Evolutionary conservation across 768 basidiomycete species (phyloP).

Genomic region (Podaxis pistillaris): DNA sequence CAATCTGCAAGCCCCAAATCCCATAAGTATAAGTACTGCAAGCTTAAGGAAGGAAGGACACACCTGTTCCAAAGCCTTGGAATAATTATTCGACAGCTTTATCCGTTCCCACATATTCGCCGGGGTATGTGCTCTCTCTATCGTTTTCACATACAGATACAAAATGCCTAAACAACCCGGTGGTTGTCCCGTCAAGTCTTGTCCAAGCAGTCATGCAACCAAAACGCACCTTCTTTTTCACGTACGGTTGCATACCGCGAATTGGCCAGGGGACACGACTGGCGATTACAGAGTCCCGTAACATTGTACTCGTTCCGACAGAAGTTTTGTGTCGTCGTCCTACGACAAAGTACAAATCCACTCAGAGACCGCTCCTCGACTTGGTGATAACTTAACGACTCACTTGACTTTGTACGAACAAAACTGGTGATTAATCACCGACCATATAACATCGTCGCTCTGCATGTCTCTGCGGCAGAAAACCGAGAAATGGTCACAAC

Average conservation of each 20-base stretch:
- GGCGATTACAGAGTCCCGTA: constrained; percentile 91
- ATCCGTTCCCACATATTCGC: constrained; percentile 98
- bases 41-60: constrained; percentile 17
- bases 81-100: constrained; percentile 89
- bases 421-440: constrained; percentile 89
- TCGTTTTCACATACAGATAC: constrained; percentile 96
- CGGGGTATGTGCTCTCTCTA: constrained; percentile 94
- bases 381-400: constrained; percentile 27
- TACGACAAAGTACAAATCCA: constrained; percentile 29
- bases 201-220: background rate
- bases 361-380: constrained; percentile 7
- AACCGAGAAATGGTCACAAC: background rate
- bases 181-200: background rate
- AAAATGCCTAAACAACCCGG: constrained; percentile 56
- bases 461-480: constrained; percentile 50
- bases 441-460: constrained; percentile 99
- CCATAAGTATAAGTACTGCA: background rate
- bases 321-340: constrained; percentile 95
- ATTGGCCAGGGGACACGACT: constrained; percentile 97
- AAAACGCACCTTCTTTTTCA: constrained; percentile 81
- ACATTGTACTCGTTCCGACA: constrained; percentile 99
- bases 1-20: constrained; percentile 60
- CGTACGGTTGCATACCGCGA: constrained; percentile 97
- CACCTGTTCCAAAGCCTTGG: constrained; percentile 94
- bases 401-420: constrained; percentile 99